phyloP scores from a whole-genome alignment of 306 rosid genomes.

The Quercus wislizeni region DNA sequence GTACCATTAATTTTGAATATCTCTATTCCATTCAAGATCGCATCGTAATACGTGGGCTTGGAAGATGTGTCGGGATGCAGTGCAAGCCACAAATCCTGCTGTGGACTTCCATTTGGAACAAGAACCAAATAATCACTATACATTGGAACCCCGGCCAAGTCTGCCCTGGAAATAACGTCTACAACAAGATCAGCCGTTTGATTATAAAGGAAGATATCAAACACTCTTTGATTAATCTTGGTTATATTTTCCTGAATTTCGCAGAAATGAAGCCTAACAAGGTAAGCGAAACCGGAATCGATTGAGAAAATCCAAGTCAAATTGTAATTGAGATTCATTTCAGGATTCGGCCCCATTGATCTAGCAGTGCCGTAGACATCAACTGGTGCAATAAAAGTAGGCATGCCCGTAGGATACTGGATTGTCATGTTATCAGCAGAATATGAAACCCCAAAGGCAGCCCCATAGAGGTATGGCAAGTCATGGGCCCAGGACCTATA shows the following conservation, averaged over 20 bases:
- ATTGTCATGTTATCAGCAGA: slow-evolving; percentile 41
- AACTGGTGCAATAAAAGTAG: slow-evolving; percentile 57
- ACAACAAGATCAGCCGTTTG: slow-evolving; percentile 48
- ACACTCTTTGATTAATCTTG: slow-evolving; percentile 54
- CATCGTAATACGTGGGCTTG: slow-evolving; percentile 19
- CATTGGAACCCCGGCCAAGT: slow-evolving; percentile 38
- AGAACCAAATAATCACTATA: slow-evolving; percentile 53
- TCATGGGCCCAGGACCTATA: slow-evolving; percentile 72
- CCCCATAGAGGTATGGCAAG: slow-evolving; percentile 47
- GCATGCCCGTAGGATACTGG: slow-evolving; percentile 39
- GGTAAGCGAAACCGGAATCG: slow-evolving; percentile 77
- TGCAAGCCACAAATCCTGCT: slow-evolving; percentile 68
- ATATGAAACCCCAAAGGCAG: slow-evolving; percentile 57
- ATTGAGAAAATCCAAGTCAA: slow-evolving; percentile 74
- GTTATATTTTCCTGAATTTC: slow-evolving; percentile 47
- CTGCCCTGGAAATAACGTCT: no score
- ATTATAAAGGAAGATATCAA: slow-evolving; percentile 57
- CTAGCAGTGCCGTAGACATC: slow-evolving; percentile 73
- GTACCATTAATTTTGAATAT: slow-evolving; percentile 67
- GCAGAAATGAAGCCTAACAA: slow-evolving; percentile 90
- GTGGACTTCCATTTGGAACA: slow-evolving; percentile 59
- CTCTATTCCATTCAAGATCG: slow-evolving; percentile 83
- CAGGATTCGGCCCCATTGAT: slow-evolving; percentile 68
- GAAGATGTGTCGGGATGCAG: slow-evolving; percentile 38
- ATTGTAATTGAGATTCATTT: slow-evolving; percentile 62